These are phyloP conservation scores for Fraxinus albicans DNA, from an alignment of 305 asterid species.

Conservation along the genomic window DNA sequence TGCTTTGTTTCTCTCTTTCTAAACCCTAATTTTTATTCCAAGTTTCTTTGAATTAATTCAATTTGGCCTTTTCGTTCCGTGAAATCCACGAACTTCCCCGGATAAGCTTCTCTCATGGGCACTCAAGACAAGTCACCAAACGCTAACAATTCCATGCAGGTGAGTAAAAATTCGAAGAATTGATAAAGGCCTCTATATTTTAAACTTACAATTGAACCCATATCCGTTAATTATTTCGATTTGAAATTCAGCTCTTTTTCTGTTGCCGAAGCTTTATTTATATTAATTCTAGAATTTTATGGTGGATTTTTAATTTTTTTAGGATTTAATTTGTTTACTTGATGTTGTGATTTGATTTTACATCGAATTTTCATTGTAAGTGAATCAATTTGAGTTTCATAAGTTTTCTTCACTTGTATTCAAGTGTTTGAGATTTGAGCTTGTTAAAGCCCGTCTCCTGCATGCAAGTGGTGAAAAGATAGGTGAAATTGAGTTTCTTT, in stretches of 20 bases:
- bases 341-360: background rate
- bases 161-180: constrained; percentile 26
- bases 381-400: background rate
- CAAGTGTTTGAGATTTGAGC: background rate
- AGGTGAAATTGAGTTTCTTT: background rate
- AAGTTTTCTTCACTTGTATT: background rate
- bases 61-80: constrained; percentile 24
- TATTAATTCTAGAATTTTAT: background rate
- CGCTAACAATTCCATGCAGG: constrained; percentile 73
- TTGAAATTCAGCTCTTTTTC: background rate
- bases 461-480: background rate
- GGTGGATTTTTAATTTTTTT: background rate
- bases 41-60: constrained; percentile 25
- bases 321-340: background rate
- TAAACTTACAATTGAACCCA: constrained; percentile 17
- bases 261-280: background rate
- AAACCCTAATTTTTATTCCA: constrained; percentile 41
- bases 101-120: constrained; percentile 47
- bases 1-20: constrained; percentile 12
- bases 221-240: background rate
- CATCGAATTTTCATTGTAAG: background rate
- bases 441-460: background rate
- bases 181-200: background rate
- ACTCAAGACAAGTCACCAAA: constrained; percentile 71
- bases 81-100: constrained; percentile 28